Percentiles rank a stretch among this genome's conserved stretches.
Evolutionary conservation across 164 flowering plant genomes (phyloP).

Genomic region (Litsea cubeba): DNA sequence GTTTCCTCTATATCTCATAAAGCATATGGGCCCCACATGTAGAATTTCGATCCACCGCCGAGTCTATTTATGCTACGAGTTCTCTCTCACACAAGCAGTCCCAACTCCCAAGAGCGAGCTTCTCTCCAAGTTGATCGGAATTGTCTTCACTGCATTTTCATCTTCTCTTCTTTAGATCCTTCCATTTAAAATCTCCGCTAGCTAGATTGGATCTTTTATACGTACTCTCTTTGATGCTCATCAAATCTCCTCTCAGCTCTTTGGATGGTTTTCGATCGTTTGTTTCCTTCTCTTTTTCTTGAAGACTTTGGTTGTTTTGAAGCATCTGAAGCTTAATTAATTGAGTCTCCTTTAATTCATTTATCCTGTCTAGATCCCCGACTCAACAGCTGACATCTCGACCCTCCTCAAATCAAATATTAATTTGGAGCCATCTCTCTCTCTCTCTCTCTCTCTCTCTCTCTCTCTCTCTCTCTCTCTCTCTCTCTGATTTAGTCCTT

Average conservation of each 20-base stretch:
- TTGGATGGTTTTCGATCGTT: no score
- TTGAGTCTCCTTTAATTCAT: neutral
- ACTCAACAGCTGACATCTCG: neutral
- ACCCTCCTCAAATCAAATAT: no score
- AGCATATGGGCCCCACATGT: neutral
- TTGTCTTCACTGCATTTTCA: neutral
- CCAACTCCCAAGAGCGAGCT: no score
- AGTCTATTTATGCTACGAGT: no score
- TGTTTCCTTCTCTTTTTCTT: neutral
- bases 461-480: no score
- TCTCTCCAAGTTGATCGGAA: neutral
- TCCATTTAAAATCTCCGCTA: neutral
- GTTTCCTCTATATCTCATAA: neutral
- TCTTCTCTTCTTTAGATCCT: neutral
- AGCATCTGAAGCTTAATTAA: neutral
- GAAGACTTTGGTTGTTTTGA: neutral
- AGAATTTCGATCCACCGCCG: neutral
- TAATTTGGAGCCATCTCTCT: neutral
- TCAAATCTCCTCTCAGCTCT: no score
- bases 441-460: neutral
- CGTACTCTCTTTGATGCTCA: no score
- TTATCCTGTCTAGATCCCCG: neutral
- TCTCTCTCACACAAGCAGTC: neutral
- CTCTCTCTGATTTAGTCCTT: neutral
- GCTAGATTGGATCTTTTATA: no score